A percentile compares a stretch with the other conserved stretches of the same genome.
phyloP scores from a whole-genome alignment of 257 asterid species.

The Prunella vulgaris region DNA sequence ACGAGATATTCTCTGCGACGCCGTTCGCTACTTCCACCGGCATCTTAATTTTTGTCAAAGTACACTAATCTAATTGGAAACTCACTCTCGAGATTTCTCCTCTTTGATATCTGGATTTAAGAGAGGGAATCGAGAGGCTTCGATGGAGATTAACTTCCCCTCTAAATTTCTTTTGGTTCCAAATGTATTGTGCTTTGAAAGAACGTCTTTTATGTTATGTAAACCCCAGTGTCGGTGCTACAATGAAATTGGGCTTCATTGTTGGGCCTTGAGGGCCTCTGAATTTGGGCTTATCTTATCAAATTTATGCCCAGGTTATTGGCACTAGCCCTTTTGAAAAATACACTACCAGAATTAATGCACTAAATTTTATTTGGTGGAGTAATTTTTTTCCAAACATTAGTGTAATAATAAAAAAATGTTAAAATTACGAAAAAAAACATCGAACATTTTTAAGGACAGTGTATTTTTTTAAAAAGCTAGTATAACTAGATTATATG shows the following conservation, averaged over 20 bases:
- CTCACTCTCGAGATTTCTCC: slow-evolving; percentile 5
- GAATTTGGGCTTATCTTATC: neutral
- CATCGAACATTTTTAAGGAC: too few species aligned
- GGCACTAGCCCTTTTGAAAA: too few species aligned
- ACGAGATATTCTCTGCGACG: slow-evolving; percentile 22
- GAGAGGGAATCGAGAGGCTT: neutral
- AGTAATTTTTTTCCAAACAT: too few species aligned
- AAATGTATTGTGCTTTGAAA: neutral
- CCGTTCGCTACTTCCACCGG: slow-evolving; percentile 47
- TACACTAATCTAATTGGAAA: neutral
- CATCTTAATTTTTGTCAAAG: slow-evolving; percentile 26
- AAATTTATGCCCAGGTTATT: too few species aligned
- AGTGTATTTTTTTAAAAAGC: too few species aligned
- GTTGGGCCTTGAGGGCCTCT: slow-evolving; percentile 1
- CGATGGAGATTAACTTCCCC: neutral
- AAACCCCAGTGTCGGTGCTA: neutral
- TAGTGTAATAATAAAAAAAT: too few species aligned
- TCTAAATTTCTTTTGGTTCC: neutral
- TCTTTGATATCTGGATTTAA: slow-evolving; percentile 13
- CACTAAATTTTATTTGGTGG: too few species aligned
- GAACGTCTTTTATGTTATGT: too few species aligned
- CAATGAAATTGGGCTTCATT: neutral
- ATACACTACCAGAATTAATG: too few species aligned
- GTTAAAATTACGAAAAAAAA: too few species aligned
- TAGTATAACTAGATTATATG: too few species aligned